phyloP scores from a whole-genome alignment of 768 basidiomycete species.

The Tricholoma sp. region DNA sequence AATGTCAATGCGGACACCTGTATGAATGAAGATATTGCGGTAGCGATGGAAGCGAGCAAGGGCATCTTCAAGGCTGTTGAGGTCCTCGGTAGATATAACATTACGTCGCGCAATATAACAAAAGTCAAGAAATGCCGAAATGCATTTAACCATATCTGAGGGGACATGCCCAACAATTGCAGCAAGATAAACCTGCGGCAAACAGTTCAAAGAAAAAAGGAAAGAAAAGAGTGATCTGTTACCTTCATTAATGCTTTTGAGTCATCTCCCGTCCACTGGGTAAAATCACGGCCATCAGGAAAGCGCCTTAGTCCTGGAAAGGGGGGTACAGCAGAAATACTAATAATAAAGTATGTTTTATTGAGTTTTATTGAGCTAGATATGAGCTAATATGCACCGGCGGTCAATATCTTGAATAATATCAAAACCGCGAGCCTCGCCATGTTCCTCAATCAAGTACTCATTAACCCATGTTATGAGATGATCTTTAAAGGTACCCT shows the following conservation, averaged over 20 bases:
- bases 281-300: not conserved
- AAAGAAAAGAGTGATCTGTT: too few relatives aligned
- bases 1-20: conserved; percentile 12
- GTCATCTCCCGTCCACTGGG: conserved; percentile 2
- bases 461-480: not conserved
- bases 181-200: not conserved
- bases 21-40: conserved; percentile 20
- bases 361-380: not conserved
- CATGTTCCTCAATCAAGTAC: not conserved
- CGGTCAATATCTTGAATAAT: not conserved
- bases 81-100: too few relatives aligned
- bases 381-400: not conserved
- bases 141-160: not conserved
- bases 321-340: not conserved
- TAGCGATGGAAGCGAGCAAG: conserved; percentile 24
- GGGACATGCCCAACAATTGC: not conserved
- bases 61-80: not conserved
- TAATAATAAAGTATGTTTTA: not conserved
- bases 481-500: not conserved
- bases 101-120: too few relatives aligned
- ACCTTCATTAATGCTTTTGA: not conserved
- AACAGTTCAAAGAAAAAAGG: too few relatives aligned
- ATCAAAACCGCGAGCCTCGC: not conserved
- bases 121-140: not conserved
- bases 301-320: not conserved